These are phyloP conservation scores for Magnusiomyces fungicola DNA, from an alignment of 1,139 yeast genomes.

Conservation along the genomic window DNA sequence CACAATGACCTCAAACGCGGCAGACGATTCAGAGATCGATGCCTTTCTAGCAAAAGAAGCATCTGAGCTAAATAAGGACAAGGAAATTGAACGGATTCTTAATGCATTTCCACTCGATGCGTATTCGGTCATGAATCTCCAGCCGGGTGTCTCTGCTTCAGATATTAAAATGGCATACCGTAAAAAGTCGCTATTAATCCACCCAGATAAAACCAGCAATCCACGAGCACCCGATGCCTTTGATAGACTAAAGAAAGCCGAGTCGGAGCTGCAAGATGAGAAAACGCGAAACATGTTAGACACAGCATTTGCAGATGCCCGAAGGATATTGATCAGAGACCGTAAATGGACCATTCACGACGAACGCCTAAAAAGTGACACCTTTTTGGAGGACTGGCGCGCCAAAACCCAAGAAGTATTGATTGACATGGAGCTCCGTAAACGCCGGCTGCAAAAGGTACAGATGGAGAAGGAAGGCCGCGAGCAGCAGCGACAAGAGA, in stretches of 20 bases:
- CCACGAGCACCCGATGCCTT: conserved; percentile 56
- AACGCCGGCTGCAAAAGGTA: conserved; percentile 34
- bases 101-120: conserved; percentile 44
- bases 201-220: conserved; percentile 59
- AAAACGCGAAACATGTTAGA: conserved; percentile 34
- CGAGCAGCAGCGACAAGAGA: conserved; percentile 33
- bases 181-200: conserved; percentile 54
- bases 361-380: conserved; percentile 34
- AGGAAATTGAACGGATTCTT: conserved; percentile 51
- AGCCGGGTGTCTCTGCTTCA: conserved; percentile 39
- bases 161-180: conserved; percentile 46
- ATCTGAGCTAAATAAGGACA: conserved; percentile 33
- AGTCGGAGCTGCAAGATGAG: conserved; percentile 31
- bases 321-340: conserved; percentile 39
- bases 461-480: conserved; percentile 40
- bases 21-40: conserved; percentile 24
- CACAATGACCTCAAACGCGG: too few species aligned
- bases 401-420: conserved; percentile 37
- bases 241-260: conserved; percentile 41
- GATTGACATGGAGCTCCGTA: conserved; percentile 39
- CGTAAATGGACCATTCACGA: conserved; percentile 38
- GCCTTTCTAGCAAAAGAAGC: conserved; percentile 28
- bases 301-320: conserved; percentile 38
- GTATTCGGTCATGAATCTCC: conserved; percentile 48
- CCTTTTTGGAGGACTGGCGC: conserved; percentile 38